Evolutionary conservation across 768 basidiomycete genomes (phyloP).

Genomic region (Sutorius australiensis): DNA sequence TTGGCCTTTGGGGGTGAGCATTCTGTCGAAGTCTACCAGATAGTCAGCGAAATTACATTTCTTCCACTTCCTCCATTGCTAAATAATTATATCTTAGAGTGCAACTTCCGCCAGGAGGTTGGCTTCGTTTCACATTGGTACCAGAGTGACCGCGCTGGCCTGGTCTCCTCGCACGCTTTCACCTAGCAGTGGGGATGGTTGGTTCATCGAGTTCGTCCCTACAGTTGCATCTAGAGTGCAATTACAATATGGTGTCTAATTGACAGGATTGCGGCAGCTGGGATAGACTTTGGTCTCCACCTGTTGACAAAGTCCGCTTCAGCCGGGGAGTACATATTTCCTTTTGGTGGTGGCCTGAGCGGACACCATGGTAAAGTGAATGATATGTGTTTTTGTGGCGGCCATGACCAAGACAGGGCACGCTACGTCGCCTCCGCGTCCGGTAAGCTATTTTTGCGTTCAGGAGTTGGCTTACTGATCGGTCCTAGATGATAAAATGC

Average conservation of each 20-base stretch:
- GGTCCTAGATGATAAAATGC: conserved; percentile 68
- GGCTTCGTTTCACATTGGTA: conserved; percentile 73
- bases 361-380: conserved; percentile 79
- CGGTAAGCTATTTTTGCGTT: conserved; percentile 37
- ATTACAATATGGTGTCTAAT: conserved; percentile 5
- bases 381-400: conserved; percentile 78
- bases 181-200: conserved; percentile 58
- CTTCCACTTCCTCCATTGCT: conserved; percentile 1
- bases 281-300: conserved; percentile 66
- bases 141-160: conserved; percentile 67
- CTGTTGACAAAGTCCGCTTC: conserved; percentile 56
- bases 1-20: conserved; percentile 73
- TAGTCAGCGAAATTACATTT: conserved; percentile 42
- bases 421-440: conserved; percentile 81
- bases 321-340: conserved; percentile 50
- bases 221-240: not conserved
- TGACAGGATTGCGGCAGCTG: conserved; percentile 62
- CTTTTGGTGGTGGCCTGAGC: conserved; percentile 76
- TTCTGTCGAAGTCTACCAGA: conserved; percentile 63
- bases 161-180: conserved; percentile 74
- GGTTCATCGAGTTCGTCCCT: conserved; percentile 66
- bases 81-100: conserved; percentile 30
- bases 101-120: conserved; percentile 45
- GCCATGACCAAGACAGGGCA: conserved; percentile 59
- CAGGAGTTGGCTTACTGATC: not conserved